Percentiles rank a stretch among this genome's conserved stretches.
Conservation (phyloP, 805 yeast genomes). For the Candida pseudofarinosa region DNA sequence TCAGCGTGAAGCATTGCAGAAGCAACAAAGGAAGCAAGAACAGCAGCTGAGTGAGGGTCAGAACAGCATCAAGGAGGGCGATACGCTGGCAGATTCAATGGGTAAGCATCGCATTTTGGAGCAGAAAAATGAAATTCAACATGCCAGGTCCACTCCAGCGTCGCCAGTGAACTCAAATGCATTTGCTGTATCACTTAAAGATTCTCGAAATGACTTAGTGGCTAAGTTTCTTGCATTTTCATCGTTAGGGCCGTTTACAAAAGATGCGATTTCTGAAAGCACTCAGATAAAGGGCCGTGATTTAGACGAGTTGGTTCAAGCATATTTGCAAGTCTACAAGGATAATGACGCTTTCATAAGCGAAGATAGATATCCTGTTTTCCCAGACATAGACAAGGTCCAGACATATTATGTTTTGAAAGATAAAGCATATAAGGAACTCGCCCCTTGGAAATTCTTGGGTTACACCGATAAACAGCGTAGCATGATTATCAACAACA, state of each 20-base stretch:
- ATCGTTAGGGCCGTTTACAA: slow-evolving; percentile 46
- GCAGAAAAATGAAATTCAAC: not conserved
- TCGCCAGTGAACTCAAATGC: slow-evolving; percentile 11
- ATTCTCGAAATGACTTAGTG: slow-evolving; percentile 4
- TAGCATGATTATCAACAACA: slow-evolving; percentile 26
- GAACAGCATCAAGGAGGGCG: not conserved
- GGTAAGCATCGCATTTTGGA: not conserved
- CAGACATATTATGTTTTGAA: slow-evolving; percentile 23
- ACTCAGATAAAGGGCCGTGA: slow-evolving; percentile 8
- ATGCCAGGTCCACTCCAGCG: slow-evolving; percentile 7
- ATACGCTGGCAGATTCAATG: not conserved
- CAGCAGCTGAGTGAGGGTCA: not conserved
- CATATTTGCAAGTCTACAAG: slow-evolving; percentile 28
- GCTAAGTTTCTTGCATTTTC: slow-evolving; percentile 39
- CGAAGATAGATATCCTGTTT: slow-evolving; percentile 26
- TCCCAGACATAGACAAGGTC: slow-evolving; percentile 3
- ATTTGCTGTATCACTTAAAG: slow-evolving; percentile 7
- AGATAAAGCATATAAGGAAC: slow-evolving; percentile 39
- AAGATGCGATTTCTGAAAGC: slow-evolving; percentile 22
- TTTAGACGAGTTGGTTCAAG: slow-evolving; percentile 16
- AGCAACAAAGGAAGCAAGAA: not conserved
- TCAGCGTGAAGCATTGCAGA: not conserved
- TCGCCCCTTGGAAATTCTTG: slow-evolving; percentile 35
- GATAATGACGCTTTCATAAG: slow-evolving; percentile 28
- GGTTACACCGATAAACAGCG: slow-evolving; percentile 29